phyloP scores from a whole-genome alignment of 2,329 filamentous ascomycete species.

The Leptographium wingfieldii region DNA sequence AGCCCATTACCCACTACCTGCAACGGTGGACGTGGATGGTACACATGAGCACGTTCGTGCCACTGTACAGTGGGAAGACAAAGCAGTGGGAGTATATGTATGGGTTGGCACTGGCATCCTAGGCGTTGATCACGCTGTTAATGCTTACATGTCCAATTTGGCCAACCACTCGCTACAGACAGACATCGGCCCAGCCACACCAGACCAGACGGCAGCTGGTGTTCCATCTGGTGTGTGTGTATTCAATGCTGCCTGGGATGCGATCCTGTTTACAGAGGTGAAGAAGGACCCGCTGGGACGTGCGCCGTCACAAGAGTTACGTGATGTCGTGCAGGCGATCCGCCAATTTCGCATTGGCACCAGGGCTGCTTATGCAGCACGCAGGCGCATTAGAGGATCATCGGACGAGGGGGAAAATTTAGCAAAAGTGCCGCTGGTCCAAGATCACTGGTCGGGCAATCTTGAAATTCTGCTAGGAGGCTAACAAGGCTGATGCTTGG shows the following conservation, averaged over 20 bases:
- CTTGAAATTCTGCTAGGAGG: conserved; percentile 20
- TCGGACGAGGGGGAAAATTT: not conserved
- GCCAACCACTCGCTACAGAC: conserved; percentile 20
- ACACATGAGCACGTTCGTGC: conserved; percentile 14
- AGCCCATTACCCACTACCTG: conserved; percentile 6
- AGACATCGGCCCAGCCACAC: conserved; percentile 31
- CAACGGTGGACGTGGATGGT: not conserved
- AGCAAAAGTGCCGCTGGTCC: conserved; percentile 8
- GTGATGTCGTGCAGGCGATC: conserved; percentile 29
- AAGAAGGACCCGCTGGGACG: conserved; percentile 6
- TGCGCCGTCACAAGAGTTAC: conserved; percentile 15
- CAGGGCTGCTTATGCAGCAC: conserved; percentile 16
- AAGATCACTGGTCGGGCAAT: conserved; percentile 26
- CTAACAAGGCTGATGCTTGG: not conserved
- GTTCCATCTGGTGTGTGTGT: conserved; percentile 32
- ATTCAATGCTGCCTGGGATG: conserved; percentile 40
- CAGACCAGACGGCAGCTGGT: conserved; percentile 36
- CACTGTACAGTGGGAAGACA: conserved; percentile 16
- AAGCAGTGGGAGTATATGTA: not conserved
- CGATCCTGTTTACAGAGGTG: conserved; percentile 24
- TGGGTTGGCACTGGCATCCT: conserved; percentile 32
- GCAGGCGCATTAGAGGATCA: not conserved
- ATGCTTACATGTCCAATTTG: conserved; percentile 35
- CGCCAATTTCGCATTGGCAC: conserved; percentile 25
- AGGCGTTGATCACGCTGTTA: conserved; percentile 25